Conservation (phyloP, 192 early-diverging fungal species). For the Lobulomyces angularis region DNA sequence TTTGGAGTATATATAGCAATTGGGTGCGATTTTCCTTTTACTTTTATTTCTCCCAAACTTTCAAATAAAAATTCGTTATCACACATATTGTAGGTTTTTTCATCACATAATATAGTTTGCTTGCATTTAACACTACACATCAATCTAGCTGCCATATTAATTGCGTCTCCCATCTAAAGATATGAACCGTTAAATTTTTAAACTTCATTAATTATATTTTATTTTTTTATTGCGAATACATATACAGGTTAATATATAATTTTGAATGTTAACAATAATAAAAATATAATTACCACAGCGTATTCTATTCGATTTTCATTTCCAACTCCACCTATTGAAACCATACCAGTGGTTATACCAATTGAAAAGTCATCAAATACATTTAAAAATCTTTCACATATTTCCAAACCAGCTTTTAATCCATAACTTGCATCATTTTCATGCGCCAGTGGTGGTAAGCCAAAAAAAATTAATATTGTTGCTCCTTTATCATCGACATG, state of each 20-base stretch:
- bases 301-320: constrained; percentile 35
- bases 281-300: constrained; percentile 29
- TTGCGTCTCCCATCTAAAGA: constrained; percentile 40
- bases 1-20: constrained; percentile 31
- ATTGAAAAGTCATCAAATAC: constrained; percentile 44
- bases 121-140: constrained; percentile 27
- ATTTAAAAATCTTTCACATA: constrained; percentile 16
- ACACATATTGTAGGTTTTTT: constrained; percentile 33
- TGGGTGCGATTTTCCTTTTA: constrained; percentile 31
- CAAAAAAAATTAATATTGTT: constrained; percentile 34
- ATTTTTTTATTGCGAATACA: too few relatives aligned
- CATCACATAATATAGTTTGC: constrained; percentile 30
- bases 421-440: constrained; percentile 36
- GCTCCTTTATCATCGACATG: constrained; percentile 46
- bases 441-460: constrained; percentile 37
- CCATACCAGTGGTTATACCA: constrained; percentile 39
- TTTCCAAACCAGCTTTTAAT: constrained; percentile 28
- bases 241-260: neutral
- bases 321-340: constrained; percentile 38
- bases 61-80: constrained; percentile 32
- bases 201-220: too few relatives aligned
- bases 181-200: too few relatives aligned
- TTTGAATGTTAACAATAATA: neutral
- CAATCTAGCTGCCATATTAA: constrained; percentile 42
- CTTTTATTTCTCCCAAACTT: constrained; percentile 25